Percentiles rank a stretch among this genome's conserved stretches.
phyloP scores from a whole-genome alignment of 352 stramenopile genomes.

The Phytophthora citricola region DNA sequence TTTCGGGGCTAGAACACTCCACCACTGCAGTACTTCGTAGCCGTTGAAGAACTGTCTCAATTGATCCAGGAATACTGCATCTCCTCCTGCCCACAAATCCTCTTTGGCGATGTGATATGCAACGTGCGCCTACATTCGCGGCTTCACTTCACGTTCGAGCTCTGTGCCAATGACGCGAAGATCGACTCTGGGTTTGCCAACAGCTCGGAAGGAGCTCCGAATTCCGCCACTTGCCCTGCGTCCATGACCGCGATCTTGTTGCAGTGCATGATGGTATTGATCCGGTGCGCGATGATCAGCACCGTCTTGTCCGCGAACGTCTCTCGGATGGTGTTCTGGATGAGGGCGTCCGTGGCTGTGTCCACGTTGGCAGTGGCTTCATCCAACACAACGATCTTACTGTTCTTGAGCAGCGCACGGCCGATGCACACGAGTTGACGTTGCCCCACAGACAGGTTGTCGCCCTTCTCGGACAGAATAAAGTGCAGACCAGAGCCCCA shows the following conservation, averaged over 20 bases:
- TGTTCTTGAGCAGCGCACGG: constrained; percentile 89
- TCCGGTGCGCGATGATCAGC: constrained; percentile 95
- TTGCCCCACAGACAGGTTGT: constrained; percentile 95
- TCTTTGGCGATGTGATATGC: too few relatives aligned
- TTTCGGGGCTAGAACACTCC: too few relatives aligned
- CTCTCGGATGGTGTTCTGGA: constrained; percentile 76
- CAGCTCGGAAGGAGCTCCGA: constrained; percentile 72
- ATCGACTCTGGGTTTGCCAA: constrained; percentile 41
- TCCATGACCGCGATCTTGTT: constrained; percentile 44
- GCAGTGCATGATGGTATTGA: constrained; percentile 82
- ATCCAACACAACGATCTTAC: constrained; percentile 92
- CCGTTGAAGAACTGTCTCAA: too few relatives aligned
- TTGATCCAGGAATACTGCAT: too few relatives aligned
- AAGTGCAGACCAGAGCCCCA: constrained; percentile 71
- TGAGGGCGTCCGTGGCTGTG: constrained; percentile 79
- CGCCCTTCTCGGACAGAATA: constrained; percentile 87
- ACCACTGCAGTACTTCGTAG: too few relatives aligned
- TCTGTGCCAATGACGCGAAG: constrained; percentile 46
- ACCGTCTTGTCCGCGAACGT: constrained; percentile 90
- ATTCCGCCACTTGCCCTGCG: constrained; percentile 84
- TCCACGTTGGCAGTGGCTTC: constrained; percentile 94
- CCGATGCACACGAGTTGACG: constrained; percentile 95
- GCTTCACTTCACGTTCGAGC: constrained; percentile 4
- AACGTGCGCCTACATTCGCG: neutral
- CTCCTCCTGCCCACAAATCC: too few relatives aligned